Base-by-base conservation (phyloP, 1,139 yeast genomes). In the Candida tropicalis region DNA sequence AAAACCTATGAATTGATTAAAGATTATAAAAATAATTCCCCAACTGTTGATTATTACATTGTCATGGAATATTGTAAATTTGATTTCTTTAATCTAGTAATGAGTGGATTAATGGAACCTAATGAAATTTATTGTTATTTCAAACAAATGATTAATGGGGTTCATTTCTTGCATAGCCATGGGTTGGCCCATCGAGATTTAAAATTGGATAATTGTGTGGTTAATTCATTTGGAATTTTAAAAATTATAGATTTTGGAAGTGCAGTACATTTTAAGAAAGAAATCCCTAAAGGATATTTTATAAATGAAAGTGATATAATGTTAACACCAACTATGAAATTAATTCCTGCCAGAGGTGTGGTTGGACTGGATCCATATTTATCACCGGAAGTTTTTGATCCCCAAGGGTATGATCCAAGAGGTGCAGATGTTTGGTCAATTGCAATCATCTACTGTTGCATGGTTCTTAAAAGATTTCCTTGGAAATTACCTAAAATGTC, bases 321-420 rank as follows among this genome's bases (percentile, higher is more conserved):
- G 48, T 42, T 50, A 29, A 63, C 58, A 38, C 59, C 54, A 3
- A 48, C 50, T 7, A 60, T 59, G 46, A 59, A 61, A 42, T 57
- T 72, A 33, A 53, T 66, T 2, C 48, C 59, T 38, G 83, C 87
- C 1, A 65, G 75, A 28, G 95, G 95, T n/a, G 75, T 86, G 8
- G 88, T 85, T 20, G 95, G 95, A 3, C 81, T 88, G 9, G 95
- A 86, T 62, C 95, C 95, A 4, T 86, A 86, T 58, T 64, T 86
- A 52, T 86, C 93, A 0, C 95, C 93, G 0, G 95, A 86, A 61
- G 85, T 86, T 20, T 69, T 84, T 66, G 60, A 73, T 46, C 66
- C 66, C 3, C 47, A 64, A 49, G 68, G 77, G 2, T 86, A 85
- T 58, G 91, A 85, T 58, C 87, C 93, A 18, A 68, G 89, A 41